Base-by-base conservation (phyloP, 306 rosid genomes). In the Prosopis cineraria region DNA sequence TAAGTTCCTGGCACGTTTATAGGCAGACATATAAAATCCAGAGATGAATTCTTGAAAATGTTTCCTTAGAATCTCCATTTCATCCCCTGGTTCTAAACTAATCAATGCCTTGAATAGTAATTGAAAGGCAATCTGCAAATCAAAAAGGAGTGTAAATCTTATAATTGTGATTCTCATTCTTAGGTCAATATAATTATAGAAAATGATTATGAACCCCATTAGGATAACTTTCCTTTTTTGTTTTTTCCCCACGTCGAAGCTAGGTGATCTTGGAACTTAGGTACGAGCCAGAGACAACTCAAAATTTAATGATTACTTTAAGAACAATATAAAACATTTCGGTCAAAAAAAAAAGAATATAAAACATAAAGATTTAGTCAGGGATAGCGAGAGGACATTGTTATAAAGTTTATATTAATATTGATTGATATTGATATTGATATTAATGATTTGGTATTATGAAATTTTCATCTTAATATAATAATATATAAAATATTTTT, bases 21-120 rank as follows among this genome's bases (percentile, higher is more conserved):
- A 20, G 98, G 98, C 36, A 95, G 75, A 75, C 97, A 89, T 93
- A 95, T 95, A 65, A 95, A n/a, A 89, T 78, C 98, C 97, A n/a
- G 98, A 91, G 34, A 89, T 93, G 87, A 95, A 95, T 78, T 88
- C 87, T 72, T 90, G 97, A 79, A 91, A 95, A 78, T 88, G 87
- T 78, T 91, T 86, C 89, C 85, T 88, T 39, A 95, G 87, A 58
- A 84, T 79, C 64, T 95, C 93, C 98, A 93, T 92, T 59, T 93
- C 92, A 74, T 86, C 82, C 58, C 97, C 90, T 60, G 93, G 98
- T 74, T 88, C 84, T 88, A 92, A 86, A 78, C 89, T 92, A 72
- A 95, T 89, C 89, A 95, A 82, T 79, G 90, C 90, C 85, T 92
- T 95, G 41, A 88, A 93, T 68, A 95, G 91, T 75, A 92, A 92